Conservation (phyloP, 305 asterid species). For the Euphrasia arctica region DNA sequence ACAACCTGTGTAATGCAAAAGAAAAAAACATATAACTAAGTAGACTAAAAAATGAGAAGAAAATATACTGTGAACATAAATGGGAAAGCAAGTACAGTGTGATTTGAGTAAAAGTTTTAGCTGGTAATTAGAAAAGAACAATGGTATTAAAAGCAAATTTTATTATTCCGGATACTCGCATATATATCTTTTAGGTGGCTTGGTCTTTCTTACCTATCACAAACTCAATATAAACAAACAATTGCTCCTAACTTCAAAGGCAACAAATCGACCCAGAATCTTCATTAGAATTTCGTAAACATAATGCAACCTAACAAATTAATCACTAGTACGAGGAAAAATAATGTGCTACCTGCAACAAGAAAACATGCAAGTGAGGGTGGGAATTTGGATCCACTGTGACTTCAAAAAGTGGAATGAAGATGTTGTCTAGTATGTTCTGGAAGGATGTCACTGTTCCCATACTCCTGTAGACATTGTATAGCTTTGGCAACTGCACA, state of each 20-base stretch:
- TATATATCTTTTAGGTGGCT: background rate
- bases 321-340: background rate
- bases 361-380: constrained; percentile 86
- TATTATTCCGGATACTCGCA: background rate
- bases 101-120: constrained; percentile 10
- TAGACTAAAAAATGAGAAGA: background rate
- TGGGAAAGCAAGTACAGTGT: constrained; percentile 12
- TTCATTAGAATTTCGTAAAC: constrained; percentile 10
- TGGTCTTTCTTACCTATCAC: constrained; percentile 7
- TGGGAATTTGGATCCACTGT: constrained; percentile 90
- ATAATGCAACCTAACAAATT: background rate
- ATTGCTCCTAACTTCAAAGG: constrained; percentile 10
- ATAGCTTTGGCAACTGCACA: constrained; percentile 90
- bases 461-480: constrained; percentile 90
- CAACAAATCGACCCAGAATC: constrained; percentile 4
- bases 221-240: background rate
- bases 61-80: constrained; percentile 1
- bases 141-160: background rate
- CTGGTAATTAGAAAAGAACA: constrained; percentile 1
- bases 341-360: constrained; percentile 58
- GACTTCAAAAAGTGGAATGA: constrained; percentile 93
- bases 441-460: constrained; percentile 94
- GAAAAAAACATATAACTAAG: constrained; percentile 8
- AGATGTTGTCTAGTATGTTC: constrained; percentile 81
- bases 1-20: constrained; percentile 67